Evolutionary conservation across 139 green algal species (phyloP).

Genomic region (Volvox africanus): DNA sequence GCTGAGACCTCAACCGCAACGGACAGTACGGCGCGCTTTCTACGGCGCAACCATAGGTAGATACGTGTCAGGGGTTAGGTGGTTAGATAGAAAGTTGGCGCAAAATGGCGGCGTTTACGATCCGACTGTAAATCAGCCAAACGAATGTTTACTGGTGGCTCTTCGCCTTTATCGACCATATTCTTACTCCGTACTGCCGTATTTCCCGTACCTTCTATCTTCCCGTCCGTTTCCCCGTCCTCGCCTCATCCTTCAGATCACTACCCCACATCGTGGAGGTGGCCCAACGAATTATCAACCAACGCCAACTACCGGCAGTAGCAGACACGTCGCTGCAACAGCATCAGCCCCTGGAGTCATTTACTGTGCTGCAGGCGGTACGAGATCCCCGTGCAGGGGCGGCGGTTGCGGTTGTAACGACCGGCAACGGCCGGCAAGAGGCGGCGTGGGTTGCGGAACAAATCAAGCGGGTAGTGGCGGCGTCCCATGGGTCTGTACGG

Average conservation of each 20-base stretch:
- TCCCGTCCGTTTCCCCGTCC: neutral
- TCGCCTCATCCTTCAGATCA: neutral
- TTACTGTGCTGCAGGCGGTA: neutral
- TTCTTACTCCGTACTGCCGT: no score
- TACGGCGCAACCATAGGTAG: no score
- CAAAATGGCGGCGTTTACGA: no score
- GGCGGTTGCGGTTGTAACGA: conserved; percentile 32
- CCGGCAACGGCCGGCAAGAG: conserved; percentile 7
- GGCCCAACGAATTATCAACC: conserved; percentile 15
- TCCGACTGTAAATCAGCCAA: no score
- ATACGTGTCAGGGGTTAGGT: no score
- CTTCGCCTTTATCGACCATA: no score
- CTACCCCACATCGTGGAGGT: conserved; percentile 41
- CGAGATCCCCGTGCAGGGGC: neutral
- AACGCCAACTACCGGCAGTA: neutral
- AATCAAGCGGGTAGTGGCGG: neutral
- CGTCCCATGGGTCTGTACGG: neutral
- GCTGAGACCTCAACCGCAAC: no score
- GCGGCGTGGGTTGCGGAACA: conserved; percentile 23
- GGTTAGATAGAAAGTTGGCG: no score
- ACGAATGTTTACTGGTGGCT: no score
- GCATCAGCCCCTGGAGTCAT: neutral
- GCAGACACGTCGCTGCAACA: neutral
- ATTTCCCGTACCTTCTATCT: neutral
- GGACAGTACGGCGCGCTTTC: no score